These are phyloP conservation scores for Lasiodiplodia citricola DNA, from an alignment of 2,329 filamentous ascomycete genomes.

Conservation along the genomic window DNA sequence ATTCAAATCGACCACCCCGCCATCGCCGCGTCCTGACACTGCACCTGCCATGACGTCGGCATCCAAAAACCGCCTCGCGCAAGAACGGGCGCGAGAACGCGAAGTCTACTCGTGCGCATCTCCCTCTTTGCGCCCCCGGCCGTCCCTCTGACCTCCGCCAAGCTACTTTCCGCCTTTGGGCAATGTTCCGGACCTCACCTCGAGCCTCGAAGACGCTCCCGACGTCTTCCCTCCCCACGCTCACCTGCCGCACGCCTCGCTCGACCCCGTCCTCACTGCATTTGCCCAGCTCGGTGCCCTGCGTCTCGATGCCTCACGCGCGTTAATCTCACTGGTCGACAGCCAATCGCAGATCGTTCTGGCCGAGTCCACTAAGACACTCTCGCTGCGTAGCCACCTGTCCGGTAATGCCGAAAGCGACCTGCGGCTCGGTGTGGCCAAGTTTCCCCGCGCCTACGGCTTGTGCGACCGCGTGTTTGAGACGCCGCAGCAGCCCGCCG, in stretches of 20 bases:
- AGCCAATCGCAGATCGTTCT: constrained; percentile 42
- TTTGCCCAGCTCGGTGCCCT: constrained; percentile 47
- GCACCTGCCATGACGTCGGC: background rate
- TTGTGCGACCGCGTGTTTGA: constrained; percentile 33
- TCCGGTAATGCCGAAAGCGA: constrained; percentile 33
- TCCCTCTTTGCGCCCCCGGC: background rate
- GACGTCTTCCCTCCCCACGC: constrained; percentile 28
- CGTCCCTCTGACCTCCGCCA: background rate
- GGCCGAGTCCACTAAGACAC: constrained; percentile 41
- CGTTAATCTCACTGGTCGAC: constrained; percentile 47
- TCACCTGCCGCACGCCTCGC: constrained; percentile 33
- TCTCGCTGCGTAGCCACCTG: constrained; percentile 37
- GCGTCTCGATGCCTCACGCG: constrained; percentile 42
- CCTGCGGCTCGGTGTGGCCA: constrained; percentile 39
- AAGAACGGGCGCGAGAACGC: background rate
- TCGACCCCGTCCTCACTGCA: constrained; percentile 41
- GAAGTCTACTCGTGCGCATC: constrained; percentile 1
- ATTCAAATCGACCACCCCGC: too few species aligned
- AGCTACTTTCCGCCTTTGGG: background rate
- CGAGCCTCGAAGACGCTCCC: background rate
- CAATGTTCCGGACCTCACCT: background rate
- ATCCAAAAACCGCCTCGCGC: background rate
- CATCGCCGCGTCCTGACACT: too few species aligned
- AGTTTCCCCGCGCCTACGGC: constrained; percentile 40
- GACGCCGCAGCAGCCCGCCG: too few species aligned